These are phyloP conservation scores for Coprinopsis sp. DNA, from an alignment of 768 basidiomycete genomes.

Conservation along the genomic window DNA sequence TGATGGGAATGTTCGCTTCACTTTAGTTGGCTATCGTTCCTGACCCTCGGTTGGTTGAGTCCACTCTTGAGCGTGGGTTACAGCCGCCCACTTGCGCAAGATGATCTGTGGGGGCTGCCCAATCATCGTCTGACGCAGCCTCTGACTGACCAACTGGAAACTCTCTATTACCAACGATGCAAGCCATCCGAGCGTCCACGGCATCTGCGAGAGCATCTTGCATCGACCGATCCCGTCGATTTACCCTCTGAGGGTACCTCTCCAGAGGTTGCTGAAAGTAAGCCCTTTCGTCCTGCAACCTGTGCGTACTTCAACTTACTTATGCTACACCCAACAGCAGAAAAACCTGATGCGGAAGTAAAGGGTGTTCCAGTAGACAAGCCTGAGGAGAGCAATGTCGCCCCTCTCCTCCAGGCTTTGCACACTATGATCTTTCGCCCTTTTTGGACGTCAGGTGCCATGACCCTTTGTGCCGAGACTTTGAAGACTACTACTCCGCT, in stretches of 20 bases:
- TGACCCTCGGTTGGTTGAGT: conserved; percentile 43
- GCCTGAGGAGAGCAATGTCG: too few species aligned
- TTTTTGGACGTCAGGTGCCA: background rate
- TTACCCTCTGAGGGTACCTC: background rate
- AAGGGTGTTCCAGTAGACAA: too few species aligned
- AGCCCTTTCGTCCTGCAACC: conserved; percentile 27
- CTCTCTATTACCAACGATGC: conserved; percentile 39
- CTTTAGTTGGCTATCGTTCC: conserved; percentile 29
- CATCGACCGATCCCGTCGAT: background rate
- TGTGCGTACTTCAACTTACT: too few species aligned
- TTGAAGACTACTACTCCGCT: conserved; percentile 52
- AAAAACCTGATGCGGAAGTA: too few species aligned
- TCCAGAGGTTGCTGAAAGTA: background rate
- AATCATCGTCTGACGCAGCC: conserved; percentile 24
- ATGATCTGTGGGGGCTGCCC: conserved; percentile 47
- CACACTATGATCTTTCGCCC: background rate
- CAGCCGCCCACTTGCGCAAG: conserved; percentile 43
- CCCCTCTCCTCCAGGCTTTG: conserved; percentile 7
- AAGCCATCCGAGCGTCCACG: conserved; percentile 34
- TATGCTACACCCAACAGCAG: too few species aligned
- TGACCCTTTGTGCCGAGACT: conserved; percentile 27
- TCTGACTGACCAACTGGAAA: conserved; percentile 35
- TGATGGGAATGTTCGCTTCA: background rate
- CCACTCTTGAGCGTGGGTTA: conserved; percentile 46
- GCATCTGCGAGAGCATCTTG: conserved; percentile 2